Evolutionary conservation across 345 rosid genomes (phyloP), one percentile per base, ranked within the genome.

Genomic region (Lepidium sativum): DNA sequence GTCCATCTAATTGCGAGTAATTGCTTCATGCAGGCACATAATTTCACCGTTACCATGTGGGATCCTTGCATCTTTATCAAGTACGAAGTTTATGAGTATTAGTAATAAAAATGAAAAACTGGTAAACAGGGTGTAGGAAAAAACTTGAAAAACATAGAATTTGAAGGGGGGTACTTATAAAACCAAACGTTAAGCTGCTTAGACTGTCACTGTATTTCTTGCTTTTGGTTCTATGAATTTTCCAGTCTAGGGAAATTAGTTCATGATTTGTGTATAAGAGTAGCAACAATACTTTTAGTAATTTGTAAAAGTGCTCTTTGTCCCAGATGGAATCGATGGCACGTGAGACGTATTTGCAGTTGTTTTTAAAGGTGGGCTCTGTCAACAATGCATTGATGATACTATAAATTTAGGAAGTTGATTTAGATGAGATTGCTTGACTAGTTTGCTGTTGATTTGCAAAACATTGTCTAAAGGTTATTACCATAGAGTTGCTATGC

Each of bases 1-100:
- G 63, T 45, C 52, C 40, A 53, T 67, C 77, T 73, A 67, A 73
- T 60, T 67, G 47, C 15, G 75, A 80, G 62, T 80, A 80, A 84
- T 83, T 92, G 88, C 78, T 89, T 89, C 86, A 82, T 92, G 97
- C 96, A 92, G 97, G 97, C 94, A 92, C 96, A 87, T 89, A 86
- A 86, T 75, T 77, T 77, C 76, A 54, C 73, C 70, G 62, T 73
- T 78, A 67, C 77, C 60, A 75, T 84, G 83, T 76, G 76, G 76
- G 81, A 75, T 72, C 71, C 75, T 83, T 80, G 73, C 90, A 70
- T 77, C 85, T 68, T 78, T 83, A 77, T 73, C 88, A 84, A 80
- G 92, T 84, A 84, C 40, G 88, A 71, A 79, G 74, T 52, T 72
- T 37, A 25, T 52, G 2, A 42, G 57, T 59, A 51, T 20, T 50